Base-by-base conservation (phyloP, 202 grass and related monocot genomes). In the Panicum virgatum region DNA sequence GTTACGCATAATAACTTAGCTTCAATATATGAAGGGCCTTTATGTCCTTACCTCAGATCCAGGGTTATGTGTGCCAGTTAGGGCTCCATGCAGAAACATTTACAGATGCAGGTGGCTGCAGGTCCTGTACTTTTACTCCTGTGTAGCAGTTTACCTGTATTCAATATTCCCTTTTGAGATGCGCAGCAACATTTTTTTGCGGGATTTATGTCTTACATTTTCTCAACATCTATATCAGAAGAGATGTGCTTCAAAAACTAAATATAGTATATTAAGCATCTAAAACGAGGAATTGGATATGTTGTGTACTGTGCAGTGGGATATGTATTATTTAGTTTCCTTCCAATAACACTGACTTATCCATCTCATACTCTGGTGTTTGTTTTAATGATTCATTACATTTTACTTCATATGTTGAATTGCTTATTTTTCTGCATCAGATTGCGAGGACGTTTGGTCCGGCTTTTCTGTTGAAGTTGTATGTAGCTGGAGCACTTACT, bases 391-490 rank as follows among this genome's bases (percentile, higher is more conserved):
- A 85, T 82, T 11, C 78, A 15, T 50, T 50, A 53, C 15, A 43
- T 85, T 57, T 27, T 68, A 64, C 71, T 66, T 44, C 51, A 66
- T 13, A 69, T 72, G 34, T 23, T 77, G 13, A 64, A 80, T 57
- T 88, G 6, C 27, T 79, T 37, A 82, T 9, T n/a, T 40, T 83
- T 69, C 15, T 86, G 56, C 14, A 82, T 71, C 90, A 98, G 95
- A 93, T 98, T 77, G 76, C 81, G 50, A 87, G 36, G 15, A 26
- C 77, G 42, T 91, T 98, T 77, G 92, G 95, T 64, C 86, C 95
- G 77, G 67, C 90, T 56, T 98, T 95, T 82, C 83, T 98, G 61
- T 78, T 98, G 67, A 88, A 90, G 53, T 57, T 98, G 73, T 98
- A 95, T 32, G 30, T 90, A 65, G 92, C 77, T 80, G 95, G 95